Evolutionary conservation across 345 rosid species (phyloP), one percentile per base, ranked within the genome.

Genomic region (Garcia nutans): DNA sequence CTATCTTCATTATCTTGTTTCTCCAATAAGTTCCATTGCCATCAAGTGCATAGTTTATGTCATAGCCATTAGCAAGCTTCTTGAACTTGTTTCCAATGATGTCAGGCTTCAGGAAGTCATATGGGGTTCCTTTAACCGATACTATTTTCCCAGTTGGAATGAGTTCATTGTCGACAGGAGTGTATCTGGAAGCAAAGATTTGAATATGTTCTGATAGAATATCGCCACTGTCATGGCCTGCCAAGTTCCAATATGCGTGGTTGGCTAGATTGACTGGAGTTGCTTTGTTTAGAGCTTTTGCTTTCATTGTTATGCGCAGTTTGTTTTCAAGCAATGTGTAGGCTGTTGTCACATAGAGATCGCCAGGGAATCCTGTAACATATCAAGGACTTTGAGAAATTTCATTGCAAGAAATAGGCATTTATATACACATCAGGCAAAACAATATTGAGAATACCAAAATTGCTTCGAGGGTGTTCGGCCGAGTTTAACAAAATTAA

Each of bases 181-280:
- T 90, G 82, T 85, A 89, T 17, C 59, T 70, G 56, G 98, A 90
- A 9, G 84, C 94, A 2, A 89, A 86, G 28, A 96, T 84, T 72
- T 88, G 94, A 72, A 93, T 76, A 68, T 90, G 80, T 52, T 91
- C 82, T 0, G 94, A 90, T 37, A 96, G 80, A 76, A 96, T 89
- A 58, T 89, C 87, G 0, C 96, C 96, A 10, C 88, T 82, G 71
- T 81, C 77, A 76, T 93, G 98, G 44, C 97, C 97, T 47, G 92
- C 96, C 15, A 95, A 90, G 85, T 95, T 95, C 96, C 96, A 95
- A 71, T 90, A 95, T 20, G 89, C 80, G 64, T 96, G 99, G 62
- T 90, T 92, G 59, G 93, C 98, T 47, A 96, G 86, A 75, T 90
- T 93, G 49, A 93, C 92, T 0, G 98, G 97, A 15, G 98, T 96